Evolutionary conservation across 2,329 filamentous ascomycete species (phyloP).

Genomic region (Apiospora hydei): DNA sequence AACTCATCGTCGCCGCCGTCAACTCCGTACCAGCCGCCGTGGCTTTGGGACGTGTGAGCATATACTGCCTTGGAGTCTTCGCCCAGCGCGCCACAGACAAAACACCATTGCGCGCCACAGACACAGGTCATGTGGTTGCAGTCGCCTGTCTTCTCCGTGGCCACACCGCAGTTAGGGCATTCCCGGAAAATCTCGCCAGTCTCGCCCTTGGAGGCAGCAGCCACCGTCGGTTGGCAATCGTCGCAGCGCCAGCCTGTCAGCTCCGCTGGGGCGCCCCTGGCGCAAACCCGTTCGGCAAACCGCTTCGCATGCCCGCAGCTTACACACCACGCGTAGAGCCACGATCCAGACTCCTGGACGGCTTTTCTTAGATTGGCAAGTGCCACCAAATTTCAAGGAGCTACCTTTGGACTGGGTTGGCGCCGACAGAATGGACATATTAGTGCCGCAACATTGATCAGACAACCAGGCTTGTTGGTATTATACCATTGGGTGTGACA

Average conservation of each 20-base stretch:
- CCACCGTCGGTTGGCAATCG: constrained; percentile 41
- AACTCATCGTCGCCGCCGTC: not conserved
- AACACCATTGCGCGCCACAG: constrained; percentile 50
- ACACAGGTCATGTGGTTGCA: constrained; percentile 50
- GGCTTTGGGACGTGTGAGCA: not conserved
- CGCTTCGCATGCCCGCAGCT: constrained; percentile 50
- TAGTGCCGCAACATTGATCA: constrained; percentile 57
- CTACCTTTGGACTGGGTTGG: constrained; percentile 45
- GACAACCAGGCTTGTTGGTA: constrained; percentile 49
- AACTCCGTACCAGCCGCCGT: not conserved
- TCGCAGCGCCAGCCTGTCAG: constrained; percentile 51
- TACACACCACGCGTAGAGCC: constrained; percentile 31
- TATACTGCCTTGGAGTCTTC: constrained; percentile 32
- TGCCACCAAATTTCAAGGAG: constrained; percentile 45
- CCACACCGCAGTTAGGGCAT: constrained; percentile 47
- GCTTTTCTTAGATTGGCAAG: constrained; percentile 49
- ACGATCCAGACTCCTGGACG: constrained; percentile 41
- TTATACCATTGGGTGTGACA: constrained; percentile 56
- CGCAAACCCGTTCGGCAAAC: constrained; percentile 53
- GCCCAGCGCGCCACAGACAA: constrained; percentile 44
- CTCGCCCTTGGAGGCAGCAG: not conserved
- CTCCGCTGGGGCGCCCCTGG: constrained; percentile 47
- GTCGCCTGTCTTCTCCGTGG: constrained; percentile 47
- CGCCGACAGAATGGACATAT: constrained; percentile 59
- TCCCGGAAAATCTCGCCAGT: constrained; percentile 31